Conservation (phyloP, 352 stramenopile species). For the Phytophthora citricola region DNA sequence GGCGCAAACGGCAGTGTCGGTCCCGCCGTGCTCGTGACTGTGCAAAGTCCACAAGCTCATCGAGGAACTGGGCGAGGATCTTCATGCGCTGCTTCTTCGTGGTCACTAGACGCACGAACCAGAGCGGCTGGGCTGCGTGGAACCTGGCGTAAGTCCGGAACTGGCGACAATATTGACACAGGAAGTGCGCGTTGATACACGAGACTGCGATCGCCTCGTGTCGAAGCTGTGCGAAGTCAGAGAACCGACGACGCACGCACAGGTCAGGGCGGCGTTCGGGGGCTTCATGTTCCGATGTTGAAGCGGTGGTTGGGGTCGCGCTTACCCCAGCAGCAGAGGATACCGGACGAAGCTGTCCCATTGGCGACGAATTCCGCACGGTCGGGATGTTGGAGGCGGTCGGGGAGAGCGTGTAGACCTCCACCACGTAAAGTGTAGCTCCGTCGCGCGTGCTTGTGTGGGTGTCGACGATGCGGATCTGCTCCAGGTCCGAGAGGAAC, state of each 20-base stretch:
- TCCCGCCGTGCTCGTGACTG: constrained; percentile 29
- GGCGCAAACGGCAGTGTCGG: constrained; percentile 36
- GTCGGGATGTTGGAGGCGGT: constrained; percentile 36
- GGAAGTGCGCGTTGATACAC: constrained; percentile 51
- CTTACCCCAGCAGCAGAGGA: constrained; percentile 8
- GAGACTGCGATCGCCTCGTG: constrained; percentile 31
- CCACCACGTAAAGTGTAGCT: constrained; percentile 47
- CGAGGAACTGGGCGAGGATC: constrained; percentile 49
- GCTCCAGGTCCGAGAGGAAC: constrained; percentile 50
- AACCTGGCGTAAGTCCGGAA: constrained; percentile 56
- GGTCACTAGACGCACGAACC: constrained; percentile 41
- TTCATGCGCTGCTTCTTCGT: constrained; percentile 45
- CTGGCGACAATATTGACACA: constrained; percentile 56
- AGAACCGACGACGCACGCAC: constrained; percentile 34
- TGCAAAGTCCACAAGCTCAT: constrained; percentile 45
- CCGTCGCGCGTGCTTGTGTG: constrained; percentile 28
- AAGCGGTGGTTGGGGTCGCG: constrained; percentile 12
- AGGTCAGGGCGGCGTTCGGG: constrained; percentile 22
- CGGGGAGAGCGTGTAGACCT: constrained; percentile 33
- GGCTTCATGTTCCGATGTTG: constrained; percentile 15
- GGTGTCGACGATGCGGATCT: constrained; percentile 43
- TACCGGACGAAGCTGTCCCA: not conserved
- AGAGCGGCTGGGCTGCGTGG: constrained; percentile 42
- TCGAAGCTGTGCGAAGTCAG: constrained; percentile 36
- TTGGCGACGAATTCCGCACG: constrained; percentile 9